Conservation (phyloP, 108 stramenopile species). For the Cyclotella sp. region DNA sequence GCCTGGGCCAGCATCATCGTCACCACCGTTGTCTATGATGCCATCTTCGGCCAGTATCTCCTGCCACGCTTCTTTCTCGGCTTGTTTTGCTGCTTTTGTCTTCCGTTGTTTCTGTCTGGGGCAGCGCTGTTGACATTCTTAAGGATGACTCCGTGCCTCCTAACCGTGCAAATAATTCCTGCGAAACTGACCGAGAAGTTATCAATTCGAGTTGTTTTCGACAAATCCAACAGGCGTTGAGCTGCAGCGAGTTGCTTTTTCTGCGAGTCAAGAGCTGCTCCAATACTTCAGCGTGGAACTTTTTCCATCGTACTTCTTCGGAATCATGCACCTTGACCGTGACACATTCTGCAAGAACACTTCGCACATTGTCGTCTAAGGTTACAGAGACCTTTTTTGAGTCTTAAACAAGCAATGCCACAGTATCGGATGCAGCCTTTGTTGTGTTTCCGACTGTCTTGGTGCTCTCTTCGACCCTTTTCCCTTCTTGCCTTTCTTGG, state of each 20-base stretch:
- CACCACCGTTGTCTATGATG: slow-evolving; percentile 64
- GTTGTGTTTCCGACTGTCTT: slow-evolving; percentile 57
- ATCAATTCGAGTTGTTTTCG: slow-evolving; percentile 66
- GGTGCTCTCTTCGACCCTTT: slow-evolving; percentile 40
- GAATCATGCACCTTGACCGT: slow-evolving; percentile 54
- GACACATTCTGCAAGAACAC: slow-evolving; percentile 68
- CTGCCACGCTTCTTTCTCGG: slow-evolving; percentile 78
- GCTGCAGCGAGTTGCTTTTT: slow-evolving; percentile 72
- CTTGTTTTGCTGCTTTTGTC: slow-evolving; percentile 78
- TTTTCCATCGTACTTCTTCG: slow-evolving; percentile 82
- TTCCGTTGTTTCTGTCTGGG: slow-evolving; percentile 61
- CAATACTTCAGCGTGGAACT: slow-evolving; percentile 85
- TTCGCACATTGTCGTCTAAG: slow-evolving; percentile 59
- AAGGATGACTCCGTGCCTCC: slow-evolving; percentile 63
- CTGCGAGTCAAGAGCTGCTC: slow-evolving; percentile 70
- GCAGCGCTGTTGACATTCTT: slow-evolving; percentile 13
- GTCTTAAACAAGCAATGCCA: slow-evolving; percentile 74
- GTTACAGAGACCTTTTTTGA: slow-evolving; percentile 55
- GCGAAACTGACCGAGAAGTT: slow-evolving; percentile 87
- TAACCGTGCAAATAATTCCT: slow-evolving; percentile 82
- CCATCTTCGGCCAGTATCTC: slow-evolving; percentile 82
- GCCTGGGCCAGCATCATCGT: slow-evolving; percentile 59
- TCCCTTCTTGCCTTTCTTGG: slow-evolving; percentile 56
- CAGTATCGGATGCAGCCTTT: slow-evolving; percentile 74
- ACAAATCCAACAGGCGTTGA: slow-evolving; percentile 67